phyloP scores from a whole-genome alignment of 441 rosid genomes.

The Heliophila coronopifolia region DNA sequence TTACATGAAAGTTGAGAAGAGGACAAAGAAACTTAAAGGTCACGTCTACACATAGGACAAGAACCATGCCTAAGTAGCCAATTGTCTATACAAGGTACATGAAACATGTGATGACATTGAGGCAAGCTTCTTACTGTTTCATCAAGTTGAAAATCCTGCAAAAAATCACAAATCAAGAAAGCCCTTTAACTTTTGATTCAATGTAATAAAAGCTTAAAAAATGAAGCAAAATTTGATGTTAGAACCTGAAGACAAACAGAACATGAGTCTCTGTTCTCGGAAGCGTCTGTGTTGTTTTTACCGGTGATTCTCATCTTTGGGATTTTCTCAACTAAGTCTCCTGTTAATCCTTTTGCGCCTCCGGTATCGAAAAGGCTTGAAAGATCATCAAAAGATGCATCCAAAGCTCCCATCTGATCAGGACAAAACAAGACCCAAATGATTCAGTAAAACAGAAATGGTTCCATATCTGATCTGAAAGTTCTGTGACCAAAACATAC shows the following conservation, averaged over 20 bases:
- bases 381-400: constrained; percentile 56
- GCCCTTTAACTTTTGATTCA: neutral
- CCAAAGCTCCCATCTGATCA: constrained; percentile 83
- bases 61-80: constrained; percentile 90
- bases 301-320: constrained; percentile 68
- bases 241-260: constrained; percentile 97
- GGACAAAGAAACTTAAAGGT: constrained; percentile 34
- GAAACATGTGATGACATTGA: constrained; percentile 90
- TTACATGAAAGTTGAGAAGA: constrained; percentile 11
- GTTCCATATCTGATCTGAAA: no score
- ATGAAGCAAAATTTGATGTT: neutral
- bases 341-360: constrained; percentile 64
- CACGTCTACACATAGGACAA: constrained; percentile 88
- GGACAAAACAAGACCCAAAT: neutral
- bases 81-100: constrained; percentile 84
- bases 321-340: constrained; percentile 69
- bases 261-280: constrained; percentile 75
- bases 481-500: no score
- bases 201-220: neutral
- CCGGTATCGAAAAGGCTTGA: constrained; percentile 78
- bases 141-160: constrained; percentile 82
- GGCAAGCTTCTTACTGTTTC: constrained; percentile 85
- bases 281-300: constrained; percentile 54
- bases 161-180: constrained; percentile 1
- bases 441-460: no score